Evolutionary conservation across 164 flowering plant species (phyloP), one percentile per base, ranked within the genome.

Genomic region (Liriodendron chinense): DNA sequence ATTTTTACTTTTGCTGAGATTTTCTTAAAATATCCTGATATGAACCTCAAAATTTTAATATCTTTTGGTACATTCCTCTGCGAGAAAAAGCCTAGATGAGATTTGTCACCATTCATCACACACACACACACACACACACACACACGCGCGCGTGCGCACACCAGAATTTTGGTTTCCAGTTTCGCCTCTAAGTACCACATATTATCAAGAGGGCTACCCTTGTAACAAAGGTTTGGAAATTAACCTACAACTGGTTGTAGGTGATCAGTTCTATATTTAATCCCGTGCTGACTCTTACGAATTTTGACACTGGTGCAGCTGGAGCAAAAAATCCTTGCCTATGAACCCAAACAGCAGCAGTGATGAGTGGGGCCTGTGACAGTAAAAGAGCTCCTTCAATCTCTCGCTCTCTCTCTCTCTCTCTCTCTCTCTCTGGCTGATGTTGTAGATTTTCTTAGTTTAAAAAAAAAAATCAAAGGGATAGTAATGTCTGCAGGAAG

Each of bases 241-340:
- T 53, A 53, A 53, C 13, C 13, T 16, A 53, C 59, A 53, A 53
- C 18, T 53, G 59, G 59, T 53, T 10, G 59, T 53, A 10, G 13
- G 59, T 53, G 59, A 10, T 53, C 3, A 9, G 13, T 53, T 53
- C 16, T 53, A 53, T 7, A 34, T 34, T 4, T 34, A 34, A 34
- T 4, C 43, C 43, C 43, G 7, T 53, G 10, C 16, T 53, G 18
- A 53, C 8, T 53, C 59, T 53, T 53, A 10, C 8, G 59, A 16
- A 53, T 10, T 65, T 66, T 23, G 7, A 53, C 43, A 53, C 9
- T 53, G 72, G 50, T 57, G 66, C 77, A 75, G 77, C 68, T 75
- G 66, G 77, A 75, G 72, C 77, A 59, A 64, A 69, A 68, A 47
- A 75, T 75, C 63, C 65, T 28, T 7, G 72, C 77, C 26, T 69